Percentiles rank a stretch among this genome's conserved stretches.
Evolutionary conservation across 352 stramenopile genomes (phyloP).

Genomic region (Pythium guiyangense): DNA sequence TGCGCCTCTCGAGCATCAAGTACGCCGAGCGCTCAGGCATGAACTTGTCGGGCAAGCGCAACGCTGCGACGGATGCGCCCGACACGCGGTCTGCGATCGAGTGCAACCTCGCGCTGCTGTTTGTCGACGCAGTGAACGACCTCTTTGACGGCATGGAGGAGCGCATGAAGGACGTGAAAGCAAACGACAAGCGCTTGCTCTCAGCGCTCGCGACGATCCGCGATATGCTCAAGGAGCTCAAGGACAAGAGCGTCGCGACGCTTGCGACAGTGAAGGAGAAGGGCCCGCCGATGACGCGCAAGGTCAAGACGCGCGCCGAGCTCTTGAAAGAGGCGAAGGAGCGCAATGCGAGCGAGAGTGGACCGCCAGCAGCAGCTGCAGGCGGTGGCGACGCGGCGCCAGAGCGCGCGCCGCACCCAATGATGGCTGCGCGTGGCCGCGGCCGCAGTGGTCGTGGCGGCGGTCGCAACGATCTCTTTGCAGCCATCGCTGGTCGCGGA

Average conservation of each 20-base stretch:
- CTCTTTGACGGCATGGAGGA: constrained; percentile 78
- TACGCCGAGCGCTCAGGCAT: constrained; percentile 85
- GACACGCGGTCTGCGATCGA: constrained; percentile 79
- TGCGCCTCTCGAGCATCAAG: constrained; percentile 68
- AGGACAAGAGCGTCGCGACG: constrained; percentile 51
- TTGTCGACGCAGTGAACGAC: constrained; percentile 63
- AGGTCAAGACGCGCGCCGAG: constrained; percentile 62
- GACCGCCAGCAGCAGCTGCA: constrained; percentile 17
- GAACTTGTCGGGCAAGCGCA: constrained; percentile 79
- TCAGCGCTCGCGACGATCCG: constrained; percentile 62
- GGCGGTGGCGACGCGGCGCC: constrained; percentile 17
- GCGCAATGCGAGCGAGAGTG: constrained; percentile 64
- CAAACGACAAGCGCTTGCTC: constrained; percentile 73
- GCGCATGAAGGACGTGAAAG: constrained; percentile 80
- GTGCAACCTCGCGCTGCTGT: constrained; percentile 50
- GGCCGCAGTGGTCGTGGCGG: constrained; percentile 24
- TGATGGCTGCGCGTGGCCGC: constrained; percentile 41
- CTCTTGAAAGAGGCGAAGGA: constrained; percentile 87
- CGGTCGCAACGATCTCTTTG: constrained; percentile 33
- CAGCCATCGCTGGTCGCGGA: constrained; percentile 47
- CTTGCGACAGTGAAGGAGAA: constrained; percentile 65
- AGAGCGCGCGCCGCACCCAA: constrained; percentile 28
- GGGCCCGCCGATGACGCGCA: constrained; percentile 42
- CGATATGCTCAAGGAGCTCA: constrained; percentile 57
- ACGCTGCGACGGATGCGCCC: constrained; percentile 51